phyloP scores from a whole-genome alignment of 2,329 filamentous ascomycete species.

The Teratosphaeria viscida region DNA sequence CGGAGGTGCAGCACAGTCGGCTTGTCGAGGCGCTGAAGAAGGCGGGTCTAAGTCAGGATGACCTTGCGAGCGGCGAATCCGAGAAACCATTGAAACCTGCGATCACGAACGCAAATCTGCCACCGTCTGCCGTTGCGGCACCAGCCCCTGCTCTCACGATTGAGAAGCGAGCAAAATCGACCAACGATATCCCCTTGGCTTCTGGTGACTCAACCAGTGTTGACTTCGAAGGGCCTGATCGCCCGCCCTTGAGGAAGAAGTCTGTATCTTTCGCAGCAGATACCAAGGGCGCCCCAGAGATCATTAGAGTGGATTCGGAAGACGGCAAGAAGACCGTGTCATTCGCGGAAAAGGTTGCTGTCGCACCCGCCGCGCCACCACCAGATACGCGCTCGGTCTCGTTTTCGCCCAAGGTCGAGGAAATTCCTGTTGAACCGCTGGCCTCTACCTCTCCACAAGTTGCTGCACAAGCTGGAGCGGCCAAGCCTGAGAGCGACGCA shows the following conservation, averaged over 20 bases:
- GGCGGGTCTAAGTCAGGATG: conserved; percentile 49
- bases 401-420: conserved; percentile 22
- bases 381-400: conserved; percentile 23
- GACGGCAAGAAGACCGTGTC: conserved; percentile 25
- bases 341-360: conserved; percentile 26
- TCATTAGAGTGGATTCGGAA: conserved; percentile 18
- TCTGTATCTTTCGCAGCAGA: conserved; percentile 54
- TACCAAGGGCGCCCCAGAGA: conserved; percentile 40
- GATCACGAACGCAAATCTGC: conserved; percentile 8
- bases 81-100: conserved; percentile 7
- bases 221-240: conserved; percentile 8
- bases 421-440: conserved; percentile 17
- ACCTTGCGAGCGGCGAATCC: conserved; percentile 9
- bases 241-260: conserved; percentile 33
- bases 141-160: not conserved
- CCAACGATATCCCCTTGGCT: not conserved
- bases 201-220: conserved; percentile 1
- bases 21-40: conserved; percentile 65
- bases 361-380: conserved; percentile 24
- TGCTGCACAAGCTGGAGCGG: conserved; percentile 1
- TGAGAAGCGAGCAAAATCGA: conserved; percentile 1
- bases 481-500: not conserved
- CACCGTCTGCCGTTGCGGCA: not conserved
- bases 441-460: conserved; percentile 4
- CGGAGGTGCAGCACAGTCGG: conserved; percentile 56